Conservation (phyloP, 2,329 filamentous ascomycete genomes). For the Neofusicoccum umdonicola region DNA sequence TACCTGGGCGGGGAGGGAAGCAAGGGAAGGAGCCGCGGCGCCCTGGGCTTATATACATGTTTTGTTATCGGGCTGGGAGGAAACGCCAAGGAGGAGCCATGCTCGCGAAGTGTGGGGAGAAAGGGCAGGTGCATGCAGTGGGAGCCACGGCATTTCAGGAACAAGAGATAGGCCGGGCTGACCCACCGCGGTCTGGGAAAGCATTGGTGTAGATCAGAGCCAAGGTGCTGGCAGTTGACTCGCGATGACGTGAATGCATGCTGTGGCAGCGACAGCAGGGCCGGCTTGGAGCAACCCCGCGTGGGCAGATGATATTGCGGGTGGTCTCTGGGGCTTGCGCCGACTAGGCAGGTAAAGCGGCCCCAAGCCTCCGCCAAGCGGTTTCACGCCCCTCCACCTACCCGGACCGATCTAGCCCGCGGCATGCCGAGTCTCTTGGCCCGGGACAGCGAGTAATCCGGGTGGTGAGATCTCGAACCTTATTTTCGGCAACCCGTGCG, state of each 20-base stretch:
- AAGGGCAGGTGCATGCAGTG: background rate
- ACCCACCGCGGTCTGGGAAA: background rate
- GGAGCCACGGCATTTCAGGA: background rate
- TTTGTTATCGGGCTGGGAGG: background rate
- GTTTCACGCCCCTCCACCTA: background rate
- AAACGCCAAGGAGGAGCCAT: background rate
- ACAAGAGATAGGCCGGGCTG: conserved; percentile 6
- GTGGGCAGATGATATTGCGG: conserved; percentile 3
- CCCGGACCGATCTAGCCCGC: background rate
- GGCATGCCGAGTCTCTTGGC: conserved; percentile 8
- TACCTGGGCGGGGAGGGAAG: background rate
- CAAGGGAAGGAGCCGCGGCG: background rate
- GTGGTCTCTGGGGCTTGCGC: background rate
- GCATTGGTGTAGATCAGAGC: background rate
- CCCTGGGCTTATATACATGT: background rate
- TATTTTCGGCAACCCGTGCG: background rate
- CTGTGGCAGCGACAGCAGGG: background rate
- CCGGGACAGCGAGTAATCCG: background rate
- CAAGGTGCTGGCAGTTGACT: background rate
- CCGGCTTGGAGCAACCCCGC: background rate
- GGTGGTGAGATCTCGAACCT: background rate
- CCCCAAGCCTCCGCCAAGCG: background rate
- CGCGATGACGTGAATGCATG: background rate
- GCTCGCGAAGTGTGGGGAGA: background rate
- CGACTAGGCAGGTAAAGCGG: conserved; percentile 4